Conservation (phyloP, 768 basidiomycete species). For the Agrocybe pediades region DNA sequence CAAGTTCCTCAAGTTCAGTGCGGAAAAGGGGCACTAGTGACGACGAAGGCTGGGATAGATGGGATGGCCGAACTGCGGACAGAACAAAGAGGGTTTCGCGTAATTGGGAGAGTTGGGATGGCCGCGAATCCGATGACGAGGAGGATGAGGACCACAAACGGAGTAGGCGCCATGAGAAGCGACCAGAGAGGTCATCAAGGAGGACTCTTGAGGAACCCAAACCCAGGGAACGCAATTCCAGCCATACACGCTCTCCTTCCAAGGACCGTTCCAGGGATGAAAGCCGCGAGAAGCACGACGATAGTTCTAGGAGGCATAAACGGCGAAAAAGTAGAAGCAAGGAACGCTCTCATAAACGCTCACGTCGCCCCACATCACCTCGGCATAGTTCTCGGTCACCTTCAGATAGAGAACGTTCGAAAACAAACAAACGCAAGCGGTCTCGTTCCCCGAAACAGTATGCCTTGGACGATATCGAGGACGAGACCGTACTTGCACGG, state of each 20-base stretch:
- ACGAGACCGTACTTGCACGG: slow-evolving; percentile 24
- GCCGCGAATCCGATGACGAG: slow-evolving; percentile 40
- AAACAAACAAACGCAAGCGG: slow-evolving; percentile 23
- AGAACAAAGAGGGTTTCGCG: slow-evolving; percentile 44
- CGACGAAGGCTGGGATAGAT: slow-evolving; percentile 52
- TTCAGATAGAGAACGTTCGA: slow-evolving; percentile 19
- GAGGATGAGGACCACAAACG: slow-evolving; percentile 18
- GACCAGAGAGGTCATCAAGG: slow-evolving; percentile 20
- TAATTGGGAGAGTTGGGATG: slow-evolving; percentile 54
- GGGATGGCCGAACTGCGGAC: slow-evolving; percentile 52
- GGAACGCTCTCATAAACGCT: slow-evolving; percentile 14
- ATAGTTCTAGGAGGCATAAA: slow-evolving; percentile 22
- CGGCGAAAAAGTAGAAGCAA: slow-evolving; percentile 23
- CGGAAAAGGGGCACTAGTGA: slow-evolving; percentile 23
- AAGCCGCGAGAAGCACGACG: slow-evolving; percentile 13
- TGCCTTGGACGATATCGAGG: slow-evolving; percentile 32
- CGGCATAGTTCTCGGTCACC: slow-evolving; percentile 23
- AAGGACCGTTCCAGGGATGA: slow-evolving; percentile 12
- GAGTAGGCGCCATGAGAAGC: slow-evolving; percentile 24
- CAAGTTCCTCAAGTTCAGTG: slow-evolving; percentile 16
- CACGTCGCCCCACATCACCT: slow-evolving; percentile 23
- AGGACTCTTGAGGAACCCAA: slow-evolving; percentile 15
- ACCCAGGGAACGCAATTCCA: slow-evolving; percentile 25
- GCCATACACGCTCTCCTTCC: slow-evolving; percentile 25
- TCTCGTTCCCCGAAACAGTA: slow-evolving; percentile 30